Percentiles rank a stretch among this genome's conserved stretches.
phyloP scores from a whole-genome alignment of 495 filamentous ascomycete genomes.

The Parachaetomium inaequale region DNA sequence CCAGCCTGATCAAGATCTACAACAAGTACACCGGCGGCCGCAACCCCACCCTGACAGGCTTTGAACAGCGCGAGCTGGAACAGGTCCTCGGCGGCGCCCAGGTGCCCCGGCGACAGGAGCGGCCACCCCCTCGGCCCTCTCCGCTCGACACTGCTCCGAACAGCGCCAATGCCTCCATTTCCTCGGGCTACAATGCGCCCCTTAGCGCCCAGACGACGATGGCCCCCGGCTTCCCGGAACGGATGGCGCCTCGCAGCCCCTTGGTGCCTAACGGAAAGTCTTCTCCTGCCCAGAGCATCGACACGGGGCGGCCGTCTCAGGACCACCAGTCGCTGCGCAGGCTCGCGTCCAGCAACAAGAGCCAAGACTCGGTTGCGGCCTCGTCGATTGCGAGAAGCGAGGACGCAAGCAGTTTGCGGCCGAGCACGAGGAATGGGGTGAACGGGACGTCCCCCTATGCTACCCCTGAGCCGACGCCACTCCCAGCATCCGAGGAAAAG shows the following conservation, averaged over 20 bases:
- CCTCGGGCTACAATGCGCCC: slow-evolving; percentile 29
- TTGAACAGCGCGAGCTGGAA: slow-evolving; percentile 74
- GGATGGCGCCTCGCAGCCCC: slow-evolving; percentile 31
- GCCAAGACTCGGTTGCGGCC: slow-evolving; percentile 53
- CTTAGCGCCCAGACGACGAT: slow-evolving; percentile 18
- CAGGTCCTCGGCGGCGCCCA: slow-evolving; percentile 54
- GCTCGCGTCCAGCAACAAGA: slow-evolving; percentile 49
- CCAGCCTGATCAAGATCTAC: slow-evolving; percentile 90
- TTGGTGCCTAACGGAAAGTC: slow-evolving; percentile 35
- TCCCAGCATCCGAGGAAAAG: slow-evolving; percentile 37
- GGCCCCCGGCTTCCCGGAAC: slow-evolving; percentile 18
- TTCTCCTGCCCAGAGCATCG: slow-evolving; percentile 46
- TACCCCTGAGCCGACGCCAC: slow-evolving; percentile 35
- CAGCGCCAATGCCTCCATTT: slow-evolving; percentile 27
- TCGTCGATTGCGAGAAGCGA: slow-evolving; percentile 45
- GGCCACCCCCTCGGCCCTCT: slow-evolving; percentile 33
- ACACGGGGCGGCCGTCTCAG: slow-evolving; percentile 40
- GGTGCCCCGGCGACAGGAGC: slow-evolving; percentile 26
- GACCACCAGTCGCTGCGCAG: slow-evolving; percentile 45
- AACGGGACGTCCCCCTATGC: slow-evolving; percentile 39
- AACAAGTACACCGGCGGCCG: slow-evolving; percentile 91
- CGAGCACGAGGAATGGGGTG: slow-evolving; percentile 47
- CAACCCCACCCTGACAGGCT: slow-evolving; percentile 73
- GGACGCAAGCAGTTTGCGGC: slow-evolving; percentile 46
- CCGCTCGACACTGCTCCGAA: slow-evolving; percentile 28